Base-by-base conservation (phyloP, 495 filamentous ascomycete genomes). In the Penicillium robsamsonii region DNA sequence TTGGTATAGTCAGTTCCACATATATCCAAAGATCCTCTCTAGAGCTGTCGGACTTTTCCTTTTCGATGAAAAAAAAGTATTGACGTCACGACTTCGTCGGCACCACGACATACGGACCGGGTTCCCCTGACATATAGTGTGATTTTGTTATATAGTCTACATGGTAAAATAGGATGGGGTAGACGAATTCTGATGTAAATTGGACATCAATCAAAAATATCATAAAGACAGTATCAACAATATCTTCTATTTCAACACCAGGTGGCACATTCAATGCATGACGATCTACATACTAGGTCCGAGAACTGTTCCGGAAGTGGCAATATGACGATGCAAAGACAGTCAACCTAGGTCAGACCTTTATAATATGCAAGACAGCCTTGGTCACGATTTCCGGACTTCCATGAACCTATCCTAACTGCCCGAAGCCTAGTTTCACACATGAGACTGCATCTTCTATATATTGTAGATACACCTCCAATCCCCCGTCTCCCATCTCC, bases 41-140 rank as follows among this genome's bases (percentile, higher is more conserved):
- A 27, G 25, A 7, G 25, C 30, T 12, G 30, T 33, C 30, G 4
- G 25, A 27, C 1, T 3, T 33, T 12, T 5, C 1, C 1, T 31
- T 31, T 12, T 31, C 10, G 10, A 31, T 10, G 22, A 22, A 22
- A 31, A 9, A n/a, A 17, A 50, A 25, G 48, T n/a, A 8, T 56
- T 64, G 62, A 64, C 63, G 59, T 65, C 63, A 65, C 20, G 50
- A 57, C 56, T 59, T 45, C 53, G 18, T 49, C 46, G 46, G 10
- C 33, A 46, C 31, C 50, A 51, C 31, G n/a, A 22, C 30, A 46
- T 49, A 7, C 42, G 22, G 44, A 20, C 4, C 6, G 13, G 30
- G 29, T 24, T 22, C 11, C 27, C 11, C 50, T 17, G 18, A 35
- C n/a, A 17, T 27, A 18, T 3, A 29, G 12, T 13, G 4, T 35